phyloP scores from a whole-genome alignment of 495 filamentous ascomycete species.

The Podospora sp. region DNA sequence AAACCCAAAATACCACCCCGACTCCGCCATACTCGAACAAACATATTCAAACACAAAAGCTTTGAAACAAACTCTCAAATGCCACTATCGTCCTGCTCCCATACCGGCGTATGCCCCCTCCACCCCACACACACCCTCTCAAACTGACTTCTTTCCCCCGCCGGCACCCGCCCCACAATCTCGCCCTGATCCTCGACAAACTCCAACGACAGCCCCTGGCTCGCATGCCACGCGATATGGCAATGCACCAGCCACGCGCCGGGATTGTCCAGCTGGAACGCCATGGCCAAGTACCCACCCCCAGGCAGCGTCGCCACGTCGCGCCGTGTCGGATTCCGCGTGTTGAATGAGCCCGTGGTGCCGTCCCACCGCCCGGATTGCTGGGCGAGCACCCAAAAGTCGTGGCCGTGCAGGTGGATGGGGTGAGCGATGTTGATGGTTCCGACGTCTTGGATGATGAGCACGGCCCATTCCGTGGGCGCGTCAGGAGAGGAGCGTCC shows the following conservation, averaged over 20 bases:
- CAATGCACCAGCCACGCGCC: slow-evolving; percentile 34
- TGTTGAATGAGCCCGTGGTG: slow-evolving; percentile 21
- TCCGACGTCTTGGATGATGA: slow-evolving; percentile 28
- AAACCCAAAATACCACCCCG: too few relatives aligned
- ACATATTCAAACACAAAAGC: too few relatives aligned
- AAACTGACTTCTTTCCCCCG: background rate
- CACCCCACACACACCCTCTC: slow-evolving; percentile 16
- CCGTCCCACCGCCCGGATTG: slow-evolving; percentile 3
- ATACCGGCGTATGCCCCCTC: slow-evolving; percentile 7
- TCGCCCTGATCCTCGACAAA: slow-evolving; percentile 22
- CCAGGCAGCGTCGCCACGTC: slow-evolving; percentile 61
- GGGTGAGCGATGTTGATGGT: slow-evolving; percentile 26
- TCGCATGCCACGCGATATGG: slow-evolving; percentile 35
- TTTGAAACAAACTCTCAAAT: too few relatives aligned
- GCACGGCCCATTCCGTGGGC: slow-evolving; percentile 24
- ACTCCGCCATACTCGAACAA: too few relatives aligned
- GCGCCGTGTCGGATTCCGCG: slow-evolving; percentile 55
- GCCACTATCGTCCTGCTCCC: slow-evolving; percentile 28
- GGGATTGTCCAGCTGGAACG: slow-evolving; percentile 59
- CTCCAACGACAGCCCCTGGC: slow-evolving; percentile 27
- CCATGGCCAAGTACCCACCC: slow-evolving; percentile 52
- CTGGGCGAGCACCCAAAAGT: slow-evolving; percentile 28
- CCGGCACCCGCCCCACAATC: slow-evolving; percentile 1
- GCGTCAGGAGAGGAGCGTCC: slow-evolving; percentile 3
- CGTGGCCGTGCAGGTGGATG: slow-evolving; percentile 33